Conservation (phyloP, 1,139 yeast genomes). For the Debaryomyces sp. region DNA sequence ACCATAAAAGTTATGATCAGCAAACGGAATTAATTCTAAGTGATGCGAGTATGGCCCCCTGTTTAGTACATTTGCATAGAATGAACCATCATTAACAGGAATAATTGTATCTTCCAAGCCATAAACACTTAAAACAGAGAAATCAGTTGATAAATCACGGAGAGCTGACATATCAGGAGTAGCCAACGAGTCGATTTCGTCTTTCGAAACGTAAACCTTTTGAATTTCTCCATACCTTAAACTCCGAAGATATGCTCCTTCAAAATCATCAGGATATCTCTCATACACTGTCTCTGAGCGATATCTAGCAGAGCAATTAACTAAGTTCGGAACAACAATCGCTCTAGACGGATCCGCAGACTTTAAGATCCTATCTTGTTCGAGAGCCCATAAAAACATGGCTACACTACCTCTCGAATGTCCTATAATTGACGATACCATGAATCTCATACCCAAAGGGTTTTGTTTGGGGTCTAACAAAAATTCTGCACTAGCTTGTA, state of each 20-base stretch:
- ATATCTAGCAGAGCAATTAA: conserved; percentile 76
- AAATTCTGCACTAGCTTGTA: conserved; percentile 55
- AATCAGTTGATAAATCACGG: conserved; percentile 43
- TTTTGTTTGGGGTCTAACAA: conserved; percentile 37
- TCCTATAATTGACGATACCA: conserved; percentile 59
- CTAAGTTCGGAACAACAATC: conserved; percentile 58
- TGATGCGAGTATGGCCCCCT: conserved; percentile 56
- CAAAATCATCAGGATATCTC: conserved; percentile 29
- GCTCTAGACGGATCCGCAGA: conserved; percentile 31
- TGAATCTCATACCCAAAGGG: conserved; percentile 41
- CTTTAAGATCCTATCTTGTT: conserved; percentile 37
- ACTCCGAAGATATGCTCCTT: conserved; percentile 31
- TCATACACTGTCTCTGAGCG: conserved; percentile 38
- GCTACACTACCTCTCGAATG: conserved; percentile 85
- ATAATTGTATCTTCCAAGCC: conserved; percentile 71
- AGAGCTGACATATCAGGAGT: conserved; percentile 50
- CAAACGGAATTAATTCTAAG: conserved; percentile 60
- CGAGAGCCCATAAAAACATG: conserved; percentile 71
- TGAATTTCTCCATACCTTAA: conserved; percentile 54
- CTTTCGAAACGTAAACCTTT: conserved; percentile 42
- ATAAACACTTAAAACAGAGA: conserved; percentile 67
- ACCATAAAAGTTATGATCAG: conserved; percentile 84
- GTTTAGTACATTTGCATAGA: conserved; percentile 57
- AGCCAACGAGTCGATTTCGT: conserved; percentile 60
- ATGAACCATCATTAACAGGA: conserved; percentile 64